These are phyloP conservation scores for Baudoinia panamericana DNA, from an alignment of 495 filamentous ascomycete genomes.

Conservation along the genomic window DNA sequence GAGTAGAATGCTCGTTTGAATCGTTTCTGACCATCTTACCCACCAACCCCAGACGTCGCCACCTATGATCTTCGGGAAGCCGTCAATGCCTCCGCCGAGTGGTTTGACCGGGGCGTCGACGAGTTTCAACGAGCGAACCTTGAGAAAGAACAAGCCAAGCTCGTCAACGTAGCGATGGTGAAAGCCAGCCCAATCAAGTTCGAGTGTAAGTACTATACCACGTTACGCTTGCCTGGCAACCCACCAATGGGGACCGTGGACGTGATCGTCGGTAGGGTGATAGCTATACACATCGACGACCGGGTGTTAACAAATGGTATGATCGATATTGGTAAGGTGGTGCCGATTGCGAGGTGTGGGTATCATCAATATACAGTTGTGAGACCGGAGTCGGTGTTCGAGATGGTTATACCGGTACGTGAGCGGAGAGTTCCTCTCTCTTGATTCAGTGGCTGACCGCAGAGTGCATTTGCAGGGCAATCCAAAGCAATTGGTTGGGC, in stretches of 20 bases:
- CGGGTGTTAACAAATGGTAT: conserved; percentile 36
- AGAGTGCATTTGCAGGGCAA: too few species aligned
- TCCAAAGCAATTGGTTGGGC: conserved; percentile 18
- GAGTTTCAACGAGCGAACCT: conserved; percentile 39
- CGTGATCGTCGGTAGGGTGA: conserved; percentile 43
- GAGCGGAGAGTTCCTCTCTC: too few species aligned
- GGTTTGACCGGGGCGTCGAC: conserved; percentile 34
- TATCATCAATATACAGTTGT: conserved; percentile 39
- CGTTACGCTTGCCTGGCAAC: conserved; percentile 39
- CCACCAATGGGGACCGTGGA: conserved; percentile 42
- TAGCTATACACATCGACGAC: conserved; percentile 43
- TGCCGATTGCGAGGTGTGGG: conserved; percentile 46
- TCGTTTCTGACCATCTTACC: too few species aligned
- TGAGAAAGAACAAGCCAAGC: conserved; percentile 32
- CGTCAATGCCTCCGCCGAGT: conserved; percentile 39
- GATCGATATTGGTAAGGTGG: conserved; percentile 41
- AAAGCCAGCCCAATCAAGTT: conserved; percentile 41
- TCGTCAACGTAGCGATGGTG: conserved; percentile 39
- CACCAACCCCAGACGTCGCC: too few species aligned
- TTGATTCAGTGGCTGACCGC: too few species aligned
- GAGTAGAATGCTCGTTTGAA: too few species aligned
- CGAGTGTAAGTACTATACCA: conserved; percentile 43
- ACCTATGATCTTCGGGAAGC: conserved; percentile 40
- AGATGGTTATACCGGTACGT: conserved; percentile 24
- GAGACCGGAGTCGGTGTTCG: conserved; percentile 11